A percentile compares a stretch with the other conserved stretches of the same genome.
phyloP scores from a whole-genome alignment of 2,329 filamentous ascomycete genomes.

The Claviceps purpurea region DNA sequence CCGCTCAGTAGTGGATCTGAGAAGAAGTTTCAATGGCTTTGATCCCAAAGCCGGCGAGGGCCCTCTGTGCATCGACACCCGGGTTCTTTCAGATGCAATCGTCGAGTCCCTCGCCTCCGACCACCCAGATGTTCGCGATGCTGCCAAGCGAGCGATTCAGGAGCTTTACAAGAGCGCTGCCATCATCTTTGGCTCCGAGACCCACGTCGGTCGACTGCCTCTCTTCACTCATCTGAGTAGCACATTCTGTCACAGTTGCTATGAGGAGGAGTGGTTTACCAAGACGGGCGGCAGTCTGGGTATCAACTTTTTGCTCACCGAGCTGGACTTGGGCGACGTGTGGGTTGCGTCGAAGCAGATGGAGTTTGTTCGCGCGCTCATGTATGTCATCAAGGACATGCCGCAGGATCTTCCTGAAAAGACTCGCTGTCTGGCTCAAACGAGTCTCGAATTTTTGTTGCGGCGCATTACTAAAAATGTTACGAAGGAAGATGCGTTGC shows the following conservation, averaged over 20 bases:
- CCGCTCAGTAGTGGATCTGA: slow-evolving; percentile 65
- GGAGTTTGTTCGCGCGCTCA: slow-evolving; percentile 79
- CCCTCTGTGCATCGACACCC: slow-evolving; percentile 72
- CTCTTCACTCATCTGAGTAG: slow-evolving; percentile 77
- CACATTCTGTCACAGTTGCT: slow-evolving; percentile 85
- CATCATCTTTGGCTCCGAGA: slow-evolving; percentile 65
- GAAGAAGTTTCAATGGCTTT: slow-evolving; percentile 66
- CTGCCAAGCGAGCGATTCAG: slow-evolving; percentile 65
- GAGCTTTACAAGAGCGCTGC: slow-evolving; percentile 64
- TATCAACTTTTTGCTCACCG: slow-evolving; percentile 75
- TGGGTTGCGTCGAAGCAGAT: slow-evolving; percentile 77
- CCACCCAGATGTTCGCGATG: slow-evolving; percentile 62
- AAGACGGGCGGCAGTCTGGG: slow-evolving; percentile 88
- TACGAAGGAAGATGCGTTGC: slow-evolving; percentile 57
- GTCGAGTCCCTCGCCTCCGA: slow-evolving; percentile 86
- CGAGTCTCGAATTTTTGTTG: slow-evolving; percentile 69
- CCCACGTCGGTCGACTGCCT: slow-evolving; percentile 58
- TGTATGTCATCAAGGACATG: slow-evolving; percentile 98
- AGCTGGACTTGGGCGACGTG: slow-evolving; percentile 66
- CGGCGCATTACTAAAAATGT: slow-evolving; percentile 64
- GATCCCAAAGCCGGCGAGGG: slow-evolving; percentile 80
- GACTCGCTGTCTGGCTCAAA: slow-evolving; percentile 70
- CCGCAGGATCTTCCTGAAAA: slow-evolving; percentile 85
- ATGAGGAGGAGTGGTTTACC: slow-evolving; percentile 97
- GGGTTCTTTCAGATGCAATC: slow-evolving; percentile 76